A percentile compares a stretch with the other conserved stretches of the same genome.
Evolutionary conservation across 371 early-diverging fungal genomes (phyloP).

Genomic region (Dinochytrium kinnereticum): DNA sequence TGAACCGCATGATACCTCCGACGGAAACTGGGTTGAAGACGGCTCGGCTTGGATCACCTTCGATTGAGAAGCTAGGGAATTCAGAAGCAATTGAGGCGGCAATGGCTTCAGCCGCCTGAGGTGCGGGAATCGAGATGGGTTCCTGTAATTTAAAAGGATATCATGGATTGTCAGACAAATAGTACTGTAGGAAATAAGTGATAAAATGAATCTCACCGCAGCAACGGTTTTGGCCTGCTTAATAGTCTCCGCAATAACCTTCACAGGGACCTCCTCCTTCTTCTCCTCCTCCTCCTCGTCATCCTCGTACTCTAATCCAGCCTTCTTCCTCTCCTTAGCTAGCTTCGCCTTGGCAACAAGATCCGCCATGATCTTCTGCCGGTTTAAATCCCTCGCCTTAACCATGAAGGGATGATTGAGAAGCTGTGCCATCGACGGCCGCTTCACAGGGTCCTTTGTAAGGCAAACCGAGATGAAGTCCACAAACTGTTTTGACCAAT

Average conservation of each 20-base stretch:
- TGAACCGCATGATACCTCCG: constrained; percentile 31
- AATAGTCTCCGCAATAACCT: constrained; percentile 45
- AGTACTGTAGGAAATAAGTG: constrained; percentile 8
- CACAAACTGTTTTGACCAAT: constrained; percentile 58
- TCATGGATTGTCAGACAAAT: not conserved
- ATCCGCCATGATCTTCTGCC: constrained; percentile 53
- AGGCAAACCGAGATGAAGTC: constrained; percentile 58
- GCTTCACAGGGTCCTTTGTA: constrained; percentile 52
- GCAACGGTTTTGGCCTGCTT: constrained; percentile 40
- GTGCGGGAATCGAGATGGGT: not conserved
- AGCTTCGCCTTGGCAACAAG: constrained; percentile 54
- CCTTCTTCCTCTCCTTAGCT: constrained; percentile 53
- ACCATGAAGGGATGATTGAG: constrained; percentile 61
- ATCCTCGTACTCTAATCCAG: constrained; percentile 52
- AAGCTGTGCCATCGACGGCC: constrained; percentile 55
- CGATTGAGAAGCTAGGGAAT: constrained; percentile 33
- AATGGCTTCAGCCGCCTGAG: constrained; percentile 17
- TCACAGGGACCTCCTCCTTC: constrained; percentile 43
- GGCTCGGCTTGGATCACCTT: constrained; percentile 22
- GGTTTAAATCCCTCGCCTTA: constrained; percentile 39
- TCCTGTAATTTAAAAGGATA: constrained; percentile 4
- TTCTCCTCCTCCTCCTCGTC: constrained; percentile 59
- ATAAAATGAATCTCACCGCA: constrained; percentile 24
- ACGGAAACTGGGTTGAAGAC: constrained; percentile 37
- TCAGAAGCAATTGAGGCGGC: constrained; percentile 24